A percentile compares a stretch with the other conserved stretches of the same genome.
These are phyloP conservation scores for Cercospora zeae-maydis DNA, from an alignment of 2,329 filamentous ascomycete genomes.

Conservation along the genomic window DNA sequence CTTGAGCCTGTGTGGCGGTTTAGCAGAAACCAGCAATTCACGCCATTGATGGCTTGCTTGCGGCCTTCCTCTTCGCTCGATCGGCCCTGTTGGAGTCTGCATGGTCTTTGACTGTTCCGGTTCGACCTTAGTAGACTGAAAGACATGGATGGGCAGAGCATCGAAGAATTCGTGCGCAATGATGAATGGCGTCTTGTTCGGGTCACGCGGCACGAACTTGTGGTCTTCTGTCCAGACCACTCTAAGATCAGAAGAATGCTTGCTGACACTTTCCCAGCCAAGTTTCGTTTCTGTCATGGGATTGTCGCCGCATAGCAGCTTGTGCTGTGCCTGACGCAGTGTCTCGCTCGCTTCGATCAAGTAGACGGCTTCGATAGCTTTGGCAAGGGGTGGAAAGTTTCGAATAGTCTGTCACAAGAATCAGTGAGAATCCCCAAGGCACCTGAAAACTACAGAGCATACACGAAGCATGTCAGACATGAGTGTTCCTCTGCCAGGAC, in stretches of 20 bases:
- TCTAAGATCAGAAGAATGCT: slow-evolving; percentile 64
- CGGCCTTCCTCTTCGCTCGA: slow-evolving; percentile 37
- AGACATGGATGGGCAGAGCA: slow-evolving; percentile 91
- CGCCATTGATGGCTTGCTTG: slow-evolving; percentile 64
- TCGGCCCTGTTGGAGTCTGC: slow-evolving; percentile 49
- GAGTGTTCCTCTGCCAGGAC: slow-evolving; percentile 86
- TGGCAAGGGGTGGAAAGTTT: slow-evolving; percentile 74
- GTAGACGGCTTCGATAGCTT: slow-evolving; percentile 80
- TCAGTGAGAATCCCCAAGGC: neutral
- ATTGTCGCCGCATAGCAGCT: slow-evolving; percentile 73
- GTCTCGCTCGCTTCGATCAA: slow-evolving; percentile 89
- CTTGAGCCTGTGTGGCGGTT: slow-evolving; percentile 51
- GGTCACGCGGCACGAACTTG: slow-evolving; percentile 66
- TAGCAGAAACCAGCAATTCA: slow-evolving; percentile 71
- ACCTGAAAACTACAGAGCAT: slow-evolving; percentile 34
- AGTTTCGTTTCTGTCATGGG: slow-evolving; percentile 66
- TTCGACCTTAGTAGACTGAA: slow-evolving; percentile 63
- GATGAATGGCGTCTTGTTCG: slow-evolving; percentile 79
- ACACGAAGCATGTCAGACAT: slow-evolving; percentile 96
- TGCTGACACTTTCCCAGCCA: slow-evolving; percentile 71
- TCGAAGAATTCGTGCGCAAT: slow-evolving; percentile 99
- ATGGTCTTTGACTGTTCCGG: slow-evolving; percentile 38
- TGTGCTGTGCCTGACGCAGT: slow-evolving; percentile 72
- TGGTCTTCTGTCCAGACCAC: slow-evolving; percentile 90
- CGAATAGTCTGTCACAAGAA: slow-evolving; percentile 63